Conservation (phyloP, 169 alveolate species). For the Plasmodium inui region DNA sequence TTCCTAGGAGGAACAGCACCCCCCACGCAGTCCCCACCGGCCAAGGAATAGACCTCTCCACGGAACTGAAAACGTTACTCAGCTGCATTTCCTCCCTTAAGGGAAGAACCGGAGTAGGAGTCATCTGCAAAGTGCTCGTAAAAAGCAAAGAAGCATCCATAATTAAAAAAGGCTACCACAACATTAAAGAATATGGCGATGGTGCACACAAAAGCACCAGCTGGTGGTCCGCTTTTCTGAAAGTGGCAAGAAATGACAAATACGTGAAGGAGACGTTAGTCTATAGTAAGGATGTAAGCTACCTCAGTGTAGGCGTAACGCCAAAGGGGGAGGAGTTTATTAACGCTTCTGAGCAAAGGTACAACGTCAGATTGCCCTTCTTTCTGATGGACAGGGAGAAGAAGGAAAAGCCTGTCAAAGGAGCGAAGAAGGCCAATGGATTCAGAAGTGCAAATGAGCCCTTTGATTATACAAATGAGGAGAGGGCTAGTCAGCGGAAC, state of each 20-base stretch:
- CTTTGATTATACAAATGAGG: background rate
- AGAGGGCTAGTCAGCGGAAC: background rate
- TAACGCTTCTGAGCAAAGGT: background rate
- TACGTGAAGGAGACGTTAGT: slow-evolving; percentile 40
- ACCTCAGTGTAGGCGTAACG: slow-evolving; percentile 53
- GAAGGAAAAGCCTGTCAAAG: background rate
- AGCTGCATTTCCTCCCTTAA: slow-evolving; percentile 53
- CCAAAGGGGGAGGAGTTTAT: slow-evolving; percentile 51
- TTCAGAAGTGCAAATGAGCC: background rate
- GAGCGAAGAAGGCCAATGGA: background rate
- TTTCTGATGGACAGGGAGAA: background rate
- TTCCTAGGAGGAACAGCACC: background rate
- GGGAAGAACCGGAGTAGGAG: slow-evolving; percentile 66
- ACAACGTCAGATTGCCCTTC: slow-evolving; percentile 21
- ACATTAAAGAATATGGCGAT: slow-evolving; percentile 56
- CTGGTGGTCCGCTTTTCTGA: slow-evolving; percentile 74
- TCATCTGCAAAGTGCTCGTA: slow-evolving; percentile 48
- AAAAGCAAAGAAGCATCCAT: slow-evolving; percentile 60
- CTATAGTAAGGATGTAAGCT: slow-evolving; percentile 31
- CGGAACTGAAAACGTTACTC: slow-evolving; percentile 17
- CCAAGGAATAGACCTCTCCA: slow-evolving; percentile 2
- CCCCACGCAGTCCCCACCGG: background rate
- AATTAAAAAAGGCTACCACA: slow-evolving; percentile 56
- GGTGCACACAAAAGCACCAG: slow-evolving; percentile 25
- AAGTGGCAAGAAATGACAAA: slow-evolving; percentile 63